These are phyloP conservation scores for Fusarium sp. DNA, from an alignment of 2,329 filamentous ascomycete genomes.

Conservation along the genomic window DNA sequence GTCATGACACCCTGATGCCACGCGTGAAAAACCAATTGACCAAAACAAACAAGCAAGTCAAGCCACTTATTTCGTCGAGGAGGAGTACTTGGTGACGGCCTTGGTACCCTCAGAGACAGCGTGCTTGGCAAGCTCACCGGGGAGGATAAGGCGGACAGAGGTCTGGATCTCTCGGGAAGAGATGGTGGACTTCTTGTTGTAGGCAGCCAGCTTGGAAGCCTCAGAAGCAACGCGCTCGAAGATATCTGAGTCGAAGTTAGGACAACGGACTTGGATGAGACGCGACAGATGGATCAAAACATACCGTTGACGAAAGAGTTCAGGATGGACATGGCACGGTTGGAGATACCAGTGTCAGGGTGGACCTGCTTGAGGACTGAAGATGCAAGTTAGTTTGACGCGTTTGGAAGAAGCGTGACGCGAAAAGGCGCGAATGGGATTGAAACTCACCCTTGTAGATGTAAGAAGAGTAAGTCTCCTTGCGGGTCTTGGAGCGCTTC, in stretches of 20 bases:
- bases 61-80: slow-evolving; percentile 92
- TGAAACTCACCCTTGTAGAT: slow-evolving; percentile 94
- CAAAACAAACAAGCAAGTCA: slow-evolving; percentile 70
- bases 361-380: slow-evolving; percentile 99
- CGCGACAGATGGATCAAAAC: slow-evolving; percentile 45
- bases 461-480: slow-evolving; percentile 99
- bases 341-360: slow-evolving; percentile 99
- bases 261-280: background rate
- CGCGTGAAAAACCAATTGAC: slow-evolving; percentile 64
- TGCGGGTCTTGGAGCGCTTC: slow-evolving; percentile 99
- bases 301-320: slow-evolving; percentile 99
- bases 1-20: slow-evolving; percentile 71
- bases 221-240: slow-evolving; percentile 99
- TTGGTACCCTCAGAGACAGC: slow-evolving; percentile 99
- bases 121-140: slow-evolving; percentile 99
- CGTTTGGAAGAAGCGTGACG: slow-evolving; percentile 4
- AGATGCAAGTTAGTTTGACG: slow-evolving; percentile 41
- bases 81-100: slow-evolving; percentile 99
- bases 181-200: slow-evolving; percentile 99
- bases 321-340: slow-evolving; percentile 99
- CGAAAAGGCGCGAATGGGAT: slow-evolving; percentile 19
- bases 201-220: slow-evolving; percentile 98
- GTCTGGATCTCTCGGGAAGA: slow-evolving; percentile 99
- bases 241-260: slow-evolving; percentile 74
- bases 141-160: slow-evolving; percentile 96